Evolutionary conservation across 2,329 filamentous ascomycete species (phyloP).

Genomic region (Cryphonectria nitschkei): DNA sequence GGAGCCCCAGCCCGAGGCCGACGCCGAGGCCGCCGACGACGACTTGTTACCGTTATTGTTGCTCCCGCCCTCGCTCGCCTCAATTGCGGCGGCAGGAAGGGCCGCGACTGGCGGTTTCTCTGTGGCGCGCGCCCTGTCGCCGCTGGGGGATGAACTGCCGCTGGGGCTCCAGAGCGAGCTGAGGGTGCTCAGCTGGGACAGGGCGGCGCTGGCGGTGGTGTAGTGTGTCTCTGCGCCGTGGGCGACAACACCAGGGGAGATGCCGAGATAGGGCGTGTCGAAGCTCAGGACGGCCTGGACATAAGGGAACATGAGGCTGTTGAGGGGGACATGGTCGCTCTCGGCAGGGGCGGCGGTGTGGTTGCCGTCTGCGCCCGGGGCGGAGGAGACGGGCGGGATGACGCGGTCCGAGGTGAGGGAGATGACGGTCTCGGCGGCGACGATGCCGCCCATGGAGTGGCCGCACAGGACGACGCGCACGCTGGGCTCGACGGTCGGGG

Average conservation of each 20-base stretch:
- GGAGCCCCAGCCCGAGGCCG: conserved; percentile 63
- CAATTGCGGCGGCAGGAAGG: conserved; percentile 42
- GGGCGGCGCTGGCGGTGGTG: conserved; percentile 70
- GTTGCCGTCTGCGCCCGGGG: conserved; percentile 33
- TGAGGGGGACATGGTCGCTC: conserved; percentile 43
- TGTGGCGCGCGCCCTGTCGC: conserved; percentile 18
- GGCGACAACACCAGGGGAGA: conserved; percentile 80
- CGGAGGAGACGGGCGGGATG: conserved; percentile 47
- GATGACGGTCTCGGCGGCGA: conserved; percentile 86
- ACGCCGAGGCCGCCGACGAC: conserved; percentile 12
- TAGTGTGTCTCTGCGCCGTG: conserved; percentile 88
- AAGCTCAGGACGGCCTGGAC: conserved; percentile 90
- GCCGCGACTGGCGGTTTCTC: conserved; percentile 44
- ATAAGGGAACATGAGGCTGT: conserved; percentile 86
- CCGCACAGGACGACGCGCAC: conserved; percentile 82
- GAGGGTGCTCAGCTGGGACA: conserved; percentile 67
- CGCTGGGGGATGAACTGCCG: conserved; percentile 37
- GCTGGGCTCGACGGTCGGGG: conserved; percentile 83
- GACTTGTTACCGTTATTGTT: conserved; percentile 30
- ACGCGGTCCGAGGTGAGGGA: conserved; percentile 64
- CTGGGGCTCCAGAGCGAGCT: conserved; percentile 66
- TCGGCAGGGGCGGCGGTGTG: conserved; percentile 45
- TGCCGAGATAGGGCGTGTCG: conserved; percentile 89
- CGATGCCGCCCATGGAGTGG: conserved; percentile 92
- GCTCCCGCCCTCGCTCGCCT: conserved; percentile 37